Evolutionary conservation across 768 basidiomycete genomes (phyloP), one percentile per base, ranked within the genome.

Genomic region (Astraeus odoratus): DNA sequence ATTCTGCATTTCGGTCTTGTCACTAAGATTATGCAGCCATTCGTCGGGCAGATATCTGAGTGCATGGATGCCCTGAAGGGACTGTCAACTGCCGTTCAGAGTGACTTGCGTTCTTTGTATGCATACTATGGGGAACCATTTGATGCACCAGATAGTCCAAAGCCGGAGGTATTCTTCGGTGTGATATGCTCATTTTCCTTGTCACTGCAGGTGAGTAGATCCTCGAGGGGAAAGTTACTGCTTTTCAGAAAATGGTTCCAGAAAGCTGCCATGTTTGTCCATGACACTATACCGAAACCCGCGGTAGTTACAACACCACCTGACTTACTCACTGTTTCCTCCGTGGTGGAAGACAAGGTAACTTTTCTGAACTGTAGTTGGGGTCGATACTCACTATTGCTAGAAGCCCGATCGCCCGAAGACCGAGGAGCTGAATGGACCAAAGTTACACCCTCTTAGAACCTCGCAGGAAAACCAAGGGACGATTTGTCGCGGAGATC

Each of bases 161-260:
- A 83, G 55, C 77, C 86, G 0, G 93, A 94, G 59, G 85, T 87
- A 50, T 81, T 96, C 57, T 94, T 96, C 54, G 76, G 74, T 0
- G 64, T 82, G 44, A 74, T 92, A 37, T 69, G 77, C n/a, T 76
- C 81, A 0, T 91, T 92, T 63, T 84, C 83, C 1, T 77, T 78
- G 0, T 78, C 78, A 1, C 68, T 93, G 16, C 80, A 82, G 76
- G 84, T 81, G 49, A 42, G 67, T 56, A 8, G 1, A 13, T 2
- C 15, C 24, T 8, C 7, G 8, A 12, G 23, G 13, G 26, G 13
- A 27, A 13, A n/a, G 15, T 27, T 3, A 47, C n/a, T 34, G 18
- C 50, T 43, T 15, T 42, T 10, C 43, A 26, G 24, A 37, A 18
- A 12, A 8, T 38, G 27, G 36, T 51, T 42, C 10, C 49, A 87